phyloP scores from a whole-genome alignment of 2,329 filamentous ascomycete genomes.

The Delphinella strobiligena region DNA sequence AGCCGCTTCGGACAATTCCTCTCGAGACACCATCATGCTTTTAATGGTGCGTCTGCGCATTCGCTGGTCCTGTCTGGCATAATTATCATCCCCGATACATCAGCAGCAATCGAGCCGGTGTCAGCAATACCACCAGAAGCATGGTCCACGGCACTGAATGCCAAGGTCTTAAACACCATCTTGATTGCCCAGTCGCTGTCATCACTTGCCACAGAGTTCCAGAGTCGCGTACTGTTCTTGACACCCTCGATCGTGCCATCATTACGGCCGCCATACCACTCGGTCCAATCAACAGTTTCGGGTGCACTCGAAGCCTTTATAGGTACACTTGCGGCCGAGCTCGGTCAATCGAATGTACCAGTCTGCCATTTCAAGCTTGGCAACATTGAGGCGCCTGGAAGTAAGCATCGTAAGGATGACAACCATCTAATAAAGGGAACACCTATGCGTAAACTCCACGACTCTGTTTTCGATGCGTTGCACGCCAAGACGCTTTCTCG shows the following conservation, averaged over 20 bases:
- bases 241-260: slow-evolving; percentile 72
- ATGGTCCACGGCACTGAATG: slow-evolving; percentile 85
- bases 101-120: slow-evolving; percentile 62
- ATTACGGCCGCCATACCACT: slow-evolving; percentile 67
- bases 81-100: slow-evolving; percentile 66
- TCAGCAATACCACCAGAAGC: slow-evolving; percentile 72
- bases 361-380: slow-evolving; percentile 85
- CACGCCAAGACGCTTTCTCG: slow-evolving; percentile 48
- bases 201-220: slow-evolving; percentile 37
- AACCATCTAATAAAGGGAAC: slow-evolving; percentile 35
- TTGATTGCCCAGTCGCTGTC: slow-evolving; percentile 81
- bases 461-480: slow-evolving; percentile 81
- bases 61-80: slow-evolving; percentile 66
- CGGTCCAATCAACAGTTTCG: slow-evolving; percentile 75
- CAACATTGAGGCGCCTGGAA: slow-evolving; percentile 68
- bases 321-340: slow-evolving; percentile 65
- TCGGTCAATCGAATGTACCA: slow-evolving; percentile 61
- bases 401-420: slow-evolving; percentile 28
- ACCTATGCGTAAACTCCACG: slow-evolving; percentile 66
- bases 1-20: slow-evolving; percentile 62
- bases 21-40: slow-evolving; percentile 61
- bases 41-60: slow-evolving; percentile 63
- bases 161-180: slow-evolving; percentile 80
- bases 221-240: slow-evolving; percentile 60
- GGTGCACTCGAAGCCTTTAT: slow-evolving; percentile 80